phyloP scores from a whole-genome alignment of 2,329 filamentous ascomycete species.

The Xylaria sp. region DNA sequence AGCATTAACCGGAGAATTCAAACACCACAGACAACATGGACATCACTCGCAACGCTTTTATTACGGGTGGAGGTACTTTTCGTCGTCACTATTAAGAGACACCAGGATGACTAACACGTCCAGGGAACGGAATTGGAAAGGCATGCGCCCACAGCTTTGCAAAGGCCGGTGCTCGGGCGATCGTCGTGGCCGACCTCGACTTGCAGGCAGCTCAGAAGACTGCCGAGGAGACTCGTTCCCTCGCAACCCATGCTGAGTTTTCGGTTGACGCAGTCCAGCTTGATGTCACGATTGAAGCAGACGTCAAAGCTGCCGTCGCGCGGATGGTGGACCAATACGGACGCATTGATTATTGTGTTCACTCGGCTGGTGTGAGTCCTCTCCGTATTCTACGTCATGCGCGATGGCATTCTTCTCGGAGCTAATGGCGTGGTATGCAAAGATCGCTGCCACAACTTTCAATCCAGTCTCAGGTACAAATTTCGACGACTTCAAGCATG shows the following conservation, averaged over 20 bases:
- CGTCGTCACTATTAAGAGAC: neutral
- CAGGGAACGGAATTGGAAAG: neutral
- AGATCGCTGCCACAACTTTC: neutral
- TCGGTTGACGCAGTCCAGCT: neutral
- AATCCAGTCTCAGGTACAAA: neutral
- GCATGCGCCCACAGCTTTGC: neutral
- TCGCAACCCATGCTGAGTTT: neutral
- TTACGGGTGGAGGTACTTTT: neutral
- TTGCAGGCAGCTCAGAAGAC: constrained; percentile 1
- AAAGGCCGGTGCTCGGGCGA: neutral
- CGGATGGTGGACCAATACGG: neutral
- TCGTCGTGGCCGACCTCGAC: neutral
- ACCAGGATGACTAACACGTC: neutral
- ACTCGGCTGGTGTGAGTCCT: neutral
- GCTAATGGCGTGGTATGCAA: neutral
- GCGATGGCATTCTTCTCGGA: neutral
- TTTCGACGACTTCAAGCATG: neutral
- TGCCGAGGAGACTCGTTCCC: neutral
- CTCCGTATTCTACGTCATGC: neutral
- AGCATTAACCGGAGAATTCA: neutral
- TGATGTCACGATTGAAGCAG: neutral
- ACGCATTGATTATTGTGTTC: constrained; percentile 1
- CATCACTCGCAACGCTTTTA: neutral
- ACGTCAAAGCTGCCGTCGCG: neutral
- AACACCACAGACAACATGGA: neutral